These are phyloP conservation scores for Penstemon barbatus DNA, from an alignment of 257 asterid species.

Conservation along the genomic window DNA sequence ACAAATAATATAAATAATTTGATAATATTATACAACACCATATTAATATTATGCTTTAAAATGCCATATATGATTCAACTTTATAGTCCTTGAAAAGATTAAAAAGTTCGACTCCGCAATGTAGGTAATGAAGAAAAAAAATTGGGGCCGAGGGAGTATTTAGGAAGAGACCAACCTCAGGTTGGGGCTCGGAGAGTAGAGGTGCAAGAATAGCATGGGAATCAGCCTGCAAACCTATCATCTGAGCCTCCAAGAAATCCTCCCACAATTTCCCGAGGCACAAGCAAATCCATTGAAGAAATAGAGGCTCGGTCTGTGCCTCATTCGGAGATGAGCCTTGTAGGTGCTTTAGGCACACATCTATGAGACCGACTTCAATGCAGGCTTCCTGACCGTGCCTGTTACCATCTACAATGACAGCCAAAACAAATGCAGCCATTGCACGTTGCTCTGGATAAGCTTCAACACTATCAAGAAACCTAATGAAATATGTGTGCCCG, in stretches of 20 bases:
- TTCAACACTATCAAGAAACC: conserved; percentile 82
- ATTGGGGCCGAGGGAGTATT: not conserved
- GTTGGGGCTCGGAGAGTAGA: conserved; percentile 85
- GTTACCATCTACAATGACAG: conserved; percentile 90
- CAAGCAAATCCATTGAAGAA: conserved; percentile 95
- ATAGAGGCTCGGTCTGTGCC: conserved; percentile 75
- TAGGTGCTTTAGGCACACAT: conserved; percentile 78
- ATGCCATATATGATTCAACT: too few species aligned
- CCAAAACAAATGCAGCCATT: conserved; percentile 95
- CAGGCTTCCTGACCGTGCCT: conserved; percentile 92
- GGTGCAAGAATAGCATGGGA: conserved; percentile 76
- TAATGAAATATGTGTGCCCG: conserved; percentile 79
- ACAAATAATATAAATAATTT: not conserved
- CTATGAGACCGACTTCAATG: conserved; percentile 67
- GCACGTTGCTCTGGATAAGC: conserved; percentile 97
- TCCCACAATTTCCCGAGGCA: conserved; percentile 95
- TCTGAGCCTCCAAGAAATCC: conserved; percentile 81
- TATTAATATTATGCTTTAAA: too few species aligned
- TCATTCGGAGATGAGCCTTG: conserved; percentile 70
- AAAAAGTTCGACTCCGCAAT: too few species aligned
- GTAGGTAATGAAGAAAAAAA: too few species aligned
- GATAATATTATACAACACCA: too few species aligned
- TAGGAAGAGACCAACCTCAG: conserved; percentile 60
- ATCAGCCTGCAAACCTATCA: conserved; percentile 72
- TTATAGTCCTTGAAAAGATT: too few species aligned